These are phyloP conservation scores for Fusarium euwallaceae DNA, from an alignment of 2,329 filamentous ascomycete genomes.

Conservation along the genomic window DNA sequence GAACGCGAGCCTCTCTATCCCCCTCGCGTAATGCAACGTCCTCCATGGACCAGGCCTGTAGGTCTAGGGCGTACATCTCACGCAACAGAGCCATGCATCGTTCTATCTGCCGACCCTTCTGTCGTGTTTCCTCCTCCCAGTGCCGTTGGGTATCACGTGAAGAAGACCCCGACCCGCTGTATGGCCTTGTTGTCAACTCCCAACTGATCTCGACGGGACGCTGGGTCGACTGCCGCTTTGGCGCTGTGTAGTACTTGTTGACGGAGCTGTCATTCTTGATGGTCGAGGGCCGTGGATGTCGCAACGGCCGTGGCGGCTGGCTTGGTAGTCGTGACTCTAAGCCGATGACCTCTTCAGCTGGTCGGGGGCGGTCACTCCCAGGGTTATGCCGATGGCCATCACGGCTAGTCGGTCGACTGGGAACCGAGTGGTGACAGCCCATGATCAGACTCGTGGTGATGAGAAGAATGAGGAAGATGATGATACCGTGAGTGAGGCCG, in stretches of 20 bases:
- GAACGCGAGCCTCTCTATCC: background rate
- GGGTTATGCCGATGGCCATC: background rate
- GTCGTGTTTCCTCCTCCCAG: background rate
- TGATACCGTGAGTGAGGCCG: background rate
- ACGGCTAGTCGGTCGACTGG: background rate
- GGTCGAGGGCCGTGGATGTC: background rate
- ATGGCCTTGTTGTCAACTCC: background rate
- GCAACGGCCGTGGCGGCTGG: background rate
- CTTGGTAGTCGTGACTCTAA: background rate
- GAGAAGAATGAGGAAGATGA: background rate
- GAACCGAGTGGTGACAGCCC: background rate
- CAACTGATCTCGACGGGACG: background rate
- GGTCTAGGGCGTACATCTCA: constrained; percentile 1
- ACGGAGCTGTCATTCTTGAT: background rate
- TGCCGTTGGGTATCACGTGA: background rate
- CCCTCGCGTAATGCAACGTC: background rate
- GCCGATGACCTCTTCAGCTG: background rate
- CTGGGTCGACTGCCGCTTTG: background rate
- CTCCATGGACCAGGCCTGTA: constrained; percentile 1
- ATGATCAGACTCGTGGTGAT: background rate
- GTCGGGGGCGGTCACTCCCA: background rate
- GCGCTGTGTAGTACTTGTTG: background rate
- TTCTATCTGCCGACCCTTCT: constrained; percentile 4
- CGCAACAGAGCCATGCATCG: background rate
- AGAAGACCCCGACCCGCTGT: background rate